Evolutionary conservation across 192 early-diverging fungal species (phyloP).

Genomic region (Podila verticillata): DNA sequence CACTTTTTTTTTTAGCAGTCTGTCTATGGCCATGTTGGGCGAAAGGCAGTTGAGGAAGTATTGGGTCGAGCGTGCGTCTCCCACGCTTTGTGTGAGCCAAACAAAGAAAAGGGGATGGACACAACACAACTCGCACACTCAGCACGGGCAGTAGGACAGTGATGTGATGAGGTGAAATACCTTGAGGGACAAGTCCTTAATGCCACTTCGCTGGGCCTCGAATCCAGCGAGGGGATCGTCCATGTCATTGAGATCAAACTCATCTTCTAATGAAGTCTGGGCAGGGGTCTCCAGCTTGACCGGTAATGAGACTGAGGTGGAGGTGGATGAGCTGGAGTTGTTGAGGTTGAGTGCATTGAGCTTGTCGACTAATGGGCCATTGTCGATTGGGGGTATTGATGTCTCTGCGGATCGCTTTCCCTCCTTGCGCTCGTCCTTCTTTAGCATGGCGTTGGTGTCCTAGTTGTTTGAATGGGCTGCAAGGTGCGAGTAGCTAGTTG

Average conservation of each 20-base stretch:
- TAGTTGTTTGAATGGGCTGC: too few relatives aligned
- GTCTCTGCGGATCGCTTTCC: conserved; percentile 31
- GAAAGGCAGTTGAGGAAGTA: not conserved
- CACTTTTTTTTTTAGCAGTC: conserved; percentile 2
- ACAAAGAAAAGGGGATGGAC: not conserved
- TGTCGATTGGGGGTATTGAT: conserved; percentile 27
- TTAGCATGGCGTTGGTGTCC: conserved; percentile 21
- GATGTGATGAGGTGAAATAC: not conserved
- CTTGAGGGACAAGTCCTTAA: conserved; percentile 48
- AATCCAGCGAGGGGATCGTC: conserved; percentile 50
- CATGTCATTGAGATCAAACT: conserved; percentile 50
- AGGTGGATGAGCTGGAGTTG: not conserved
- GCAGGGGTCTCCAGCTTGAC: not conserved
- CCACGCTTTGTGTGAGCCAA: not conserved
- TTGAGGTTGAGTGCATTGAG: conserved; percentile 16
- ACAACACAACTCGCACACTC: not conserved
- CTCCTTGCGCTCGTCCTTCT: conserved; percentile 46
- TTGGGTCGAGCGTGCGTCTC: not conserved
- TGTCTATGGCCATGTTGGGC: not conserved
- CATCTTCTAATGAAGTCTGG: conserved; percentile 8
- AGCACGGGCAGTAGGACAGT: too few relatives aligned
- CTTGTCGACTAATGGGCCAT: conserved; percentile 11
- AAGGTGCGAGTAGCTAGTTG: not conserved
- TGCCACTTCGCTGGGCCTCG: conserved; percentile 50
- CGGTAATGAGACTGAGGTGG: not conserved